phyloP scores from a whole-genome alignment of 2,329 filamentous ascomycete genomes.

The Epichloe elymi region DNA sequence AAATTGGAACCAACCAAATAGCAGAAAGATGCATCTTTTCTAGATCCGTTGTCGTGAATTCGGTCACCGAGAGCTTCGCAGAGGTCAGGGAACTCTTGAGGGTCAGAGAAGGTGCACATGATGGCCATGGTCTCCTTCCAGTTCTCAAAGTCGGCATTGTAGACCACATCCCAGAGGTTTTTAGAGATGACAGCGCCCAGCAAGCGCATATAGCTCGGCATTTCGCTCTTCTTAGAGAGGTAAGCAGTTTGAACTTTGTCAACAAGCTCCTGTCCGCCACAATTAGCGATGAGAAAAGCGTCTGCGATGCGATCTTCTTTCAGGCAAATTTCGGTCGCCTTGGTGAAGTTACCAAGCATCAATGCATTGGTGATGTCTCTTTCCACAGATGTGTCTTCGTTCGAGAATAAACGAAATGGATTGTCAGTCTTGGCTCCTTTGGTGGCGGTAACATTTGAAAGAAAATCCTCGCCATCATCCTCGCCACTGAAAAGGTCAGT shows the following conservation, averaged over 20 bases:
- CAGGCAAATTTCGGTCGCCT: slow-evolving; percentile 77
- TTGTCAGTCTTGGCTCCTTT: slow-evolving; percentile 90
- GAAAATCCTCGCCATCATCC: slow-evolving; percentile 65
- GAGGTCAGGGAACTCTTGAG: slow-evolving; percentile 82
- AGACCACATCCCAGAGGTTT: slow-evolving; percentile 95
- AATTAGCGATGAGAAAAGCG: slow-evolving; percentile 96
- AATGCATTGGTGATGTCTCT: slow-evolving; percentile 77
- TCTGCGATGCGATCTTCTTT: slow-evolving; percentile 85
- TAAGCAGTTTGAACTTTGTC: slow-evolving; percentile 91
- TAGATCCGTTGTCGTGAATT: slow-evolving; percentile 60
- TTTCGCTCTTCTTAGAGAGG: slow-evolving; percentile 66
- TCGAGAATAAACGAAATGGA: slow-evolving; percentile 80
- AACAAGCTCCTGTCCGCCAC: slow-evolving; percentile 82
- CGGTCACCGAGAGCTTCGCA: slow-evolving; percentile 92
- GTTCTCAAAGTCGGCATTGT: slow-evolving; percentile 82
- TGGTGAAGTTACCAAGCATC: slow-evolving; percentile 81
- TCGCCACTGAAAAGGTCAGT: slow-evolving; percentile 66
- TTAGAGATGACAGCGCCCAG: slow-evolving; percentile 87
- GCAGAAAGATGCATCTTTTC: slow-evolving; percentile 92
- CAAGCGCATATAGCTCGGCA: slow-evolving; percentile 83
- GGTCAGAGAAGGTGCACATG: slow-evolving; percentile 87
- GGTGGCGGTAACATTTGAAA: slow-evolving; percentile 71
- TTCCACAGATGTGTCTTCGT: slow-evolving; percentile 72
- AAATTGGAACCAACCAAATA: slow-evolving; percentile 92
- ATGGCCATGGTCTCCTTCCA: slow-evolving; percentile 98